Percentiles rank a stretch among this genome's conserved stretches.
phyloP scores from a whole-genome alignment of 306 rosid genomes.

The Clitoria ternatea region DNA sequence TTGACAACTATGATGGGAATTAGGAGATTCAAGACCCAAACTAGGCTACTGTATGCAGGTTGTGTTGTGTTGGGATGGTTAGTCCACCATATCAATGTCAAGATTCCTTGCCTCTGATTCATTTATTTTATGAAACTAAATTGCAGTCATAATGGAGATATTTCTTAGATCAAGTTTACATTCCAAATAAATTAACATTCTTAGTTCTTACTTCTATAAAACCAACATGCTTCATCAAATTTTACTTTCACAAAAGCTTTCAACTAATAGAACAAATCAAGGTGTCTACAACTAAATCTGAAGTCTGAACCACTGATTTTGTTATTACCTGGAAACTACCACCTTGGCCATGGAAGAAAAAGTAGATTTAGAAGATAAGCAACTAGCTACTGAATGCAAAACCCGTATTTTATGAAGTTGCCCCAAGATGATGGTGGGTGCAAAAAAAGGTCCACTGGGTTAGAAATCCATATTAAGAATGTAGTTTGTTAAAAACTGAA shows the following conservation, averaged over 20 bases:
- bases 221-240: neutral
- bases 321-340: neutral
- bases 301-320: neutral
- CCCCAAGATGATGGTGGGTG: neutral
- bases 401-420: neutral
- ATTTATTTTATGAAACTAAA: too few species aligned
- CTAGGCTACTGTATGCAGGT: too few species aligned
- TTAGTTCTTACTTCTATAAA: neutral
- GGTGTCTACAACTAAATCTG: neutral
- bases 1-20: too few species aligned
- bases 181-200: too few species aligned
- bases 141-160: too few species aligned
- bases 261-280: neutral
- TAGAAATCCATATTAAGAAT: constrained; percentile 9
- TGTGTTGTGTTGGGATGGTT: too few species aligned
- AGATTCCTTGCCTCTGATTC: too few species aligned
- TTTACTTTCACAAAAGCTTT: neutral
- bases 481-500: neutral
- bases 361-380: neutral
- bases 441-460: neutral
- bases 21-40: too few species aligned
- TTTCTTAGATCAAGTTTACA: too few species aligned
- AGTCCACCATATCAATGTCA: too few species aligned
- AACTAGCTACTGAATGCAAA: constrained; percentile 7
- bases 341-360: constrained; percentile 6